Evolutionary conservation across 179 eudicot species (phyloP).

Genomic region (Drosera spatulata): DNA sequence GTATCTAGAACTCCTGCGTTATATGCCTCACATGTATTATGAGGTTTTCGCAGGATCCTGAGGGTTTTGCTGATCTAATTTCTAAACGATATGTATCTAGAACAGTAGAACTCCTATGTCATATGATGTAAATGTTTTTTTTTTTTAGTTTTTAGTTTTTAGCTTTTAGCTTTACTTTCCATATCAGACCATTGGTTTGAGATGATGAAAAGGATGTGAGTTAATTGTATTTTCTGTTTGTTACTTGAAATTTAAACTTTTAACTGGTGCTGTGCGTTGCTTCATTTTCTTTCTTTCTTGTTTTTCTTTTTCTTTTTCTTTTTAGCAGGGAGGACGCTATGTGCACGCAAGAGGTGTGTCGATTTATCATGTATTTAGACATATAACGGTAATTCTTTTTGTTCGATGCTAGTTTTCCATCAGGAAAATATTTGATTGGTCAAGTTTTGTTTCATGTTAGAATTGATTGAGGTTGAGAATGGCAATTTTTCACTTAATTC

Average conservation of each 20-base stretch:
- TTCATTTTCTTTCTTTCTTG: background rate
- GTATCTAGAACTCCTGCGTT: too few relatives aligned
- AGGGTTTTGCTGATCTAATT: too few relatives aligned
- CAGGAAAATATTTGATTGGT: background rate
- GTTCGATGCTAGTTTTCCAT: background rate
- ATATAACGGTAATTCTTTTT: conserved; percentile 48
- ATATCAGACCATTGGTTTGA: too few relatives aligned
- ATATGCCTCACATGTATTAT: too few relatives aligned
- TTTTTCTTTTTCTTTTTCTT: background rate
- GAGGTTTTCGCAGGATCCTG: too few relatives aligned
- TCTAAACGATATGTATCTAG: too few relatives aligned
- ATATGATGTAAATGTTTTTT: too few relatives aligned
- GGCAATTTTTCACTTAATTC: background rate
- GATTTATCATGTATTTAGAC: conserved; percentile 51
- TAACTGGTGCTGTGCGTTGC: background rate
- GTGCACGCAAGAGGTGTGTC: conserved; percentile 85
- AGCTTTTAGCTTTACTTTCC: too few relatives aligned
- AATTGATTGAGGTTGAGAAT: background rate
- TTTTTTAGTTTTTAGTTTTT: too few relatives aligned
- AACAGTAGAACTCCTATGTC: too few relatives aligned
- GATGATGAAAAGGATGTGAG: too few relatives aligned
- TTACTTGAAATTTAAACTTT: background rate
- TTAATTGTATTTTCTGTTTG: too few relatives aligned
- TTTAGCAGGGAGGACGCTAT: conserved; percentile 75
- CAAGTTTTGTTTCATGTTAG: background rate